phyloP scores from a whole-genome alignment of 139 green algal species.

The Auxenochlorella pyrenoidosa region DNA sequence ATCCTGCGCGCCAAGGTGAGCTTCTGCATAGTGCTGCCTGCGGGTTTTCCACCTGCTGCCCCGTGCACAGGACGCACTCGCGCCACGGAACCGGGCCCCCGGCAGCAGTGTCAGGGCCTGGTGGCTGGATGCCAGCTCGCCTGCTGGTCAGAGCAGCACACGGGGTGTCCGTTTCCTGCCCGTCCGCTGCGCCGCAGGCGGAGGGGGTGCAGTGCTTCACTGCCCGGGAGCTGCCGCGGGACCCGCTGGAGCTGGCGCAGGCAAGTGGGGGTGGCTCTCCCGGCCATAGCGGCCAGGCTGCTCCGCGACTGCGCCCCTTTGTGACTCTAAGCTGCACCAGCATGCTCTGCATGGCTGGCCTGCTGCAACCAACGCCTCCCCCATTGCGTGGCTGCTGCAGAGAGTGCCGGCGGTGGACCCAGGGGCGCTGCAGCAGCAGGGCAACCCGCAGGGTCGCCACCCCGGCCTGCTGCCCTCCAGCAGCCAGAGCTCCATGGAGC shows the following conservation, averaged over 20 bases:
- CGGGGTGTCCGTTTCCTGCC: not conserved
- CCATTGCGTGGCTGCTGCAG: not conserved
- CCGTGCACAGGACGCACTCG: no score
- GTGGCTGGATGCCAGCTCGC: no score
- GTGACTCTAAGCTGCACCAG: no score
- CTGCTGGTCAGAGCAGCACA: no score
- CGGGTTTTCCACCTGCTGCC: not conserved
- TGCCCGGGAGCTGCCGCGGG: slow-evolving; percentile 22
- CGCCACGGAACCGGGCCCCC: no score
- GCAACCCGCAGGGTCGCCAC: not conserved
- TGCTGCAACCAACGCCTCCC: no score
- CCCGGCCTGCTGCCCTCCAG: not conserved
- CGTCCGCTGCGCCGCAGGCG: not conserved
- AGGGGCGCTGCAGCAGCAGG: not conserved
- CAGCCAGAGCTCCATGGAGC: not conserved
- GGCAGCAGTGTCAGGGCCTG: no score
- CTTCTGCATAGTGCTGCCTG: not conserved
- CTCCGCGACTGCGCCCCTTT: no score
- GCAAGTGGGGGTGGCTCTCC: not conserved
- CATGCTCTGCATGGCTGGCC: no score
- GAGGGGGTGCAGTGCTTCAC: slow-evolving; percentile 27
- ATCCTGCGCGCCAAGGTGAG: slow-evolving; percentile 12
- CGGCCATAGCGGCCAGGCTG: no score
- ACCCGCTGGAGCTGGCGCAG: slow-evolving; percentile 16
- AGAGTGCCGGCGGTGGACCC: not conserved